A percentile compares a stretch with the other conserved stretches of the same genome.
phyloP scores from a whole-genome alignment of 1,284 basidiomycete species.

The Melampsora americana region DNA sequence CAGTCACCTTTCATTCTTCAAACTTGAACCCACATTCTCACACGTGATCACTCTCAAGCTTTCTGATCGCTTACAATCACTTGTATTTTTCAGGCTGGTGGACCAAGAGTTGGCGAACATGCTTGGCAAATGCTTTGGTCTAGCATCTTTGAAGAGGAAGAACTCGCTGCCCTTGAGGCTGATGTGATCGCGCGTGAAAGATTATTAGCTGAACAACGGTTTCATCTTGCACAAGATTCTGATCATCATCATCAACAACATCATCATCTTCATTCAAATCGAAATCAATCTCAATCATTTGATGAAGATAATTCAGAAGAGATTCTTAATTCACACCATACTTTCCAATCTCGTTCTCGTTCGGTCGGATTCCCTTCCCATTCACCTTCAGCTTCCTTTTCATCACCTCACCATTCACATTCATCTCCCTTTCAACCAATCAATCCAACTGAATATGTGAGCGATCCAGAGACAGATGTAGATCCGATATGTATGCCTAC shows the following conservation, averaged over 20 bases:
- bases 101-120: conserved; percentile 69
- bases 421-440: neutral
- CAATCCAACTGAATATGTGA: neutral
- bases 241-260: neutral
- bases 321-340: neutral
- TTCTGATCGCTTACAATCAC: neutral
- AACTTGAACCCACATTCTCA: neutral
- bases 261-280: conserved; percentile 1
- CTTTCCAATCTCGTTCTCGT: too few relatives aligned
- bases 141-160: conserved; percentile 66
- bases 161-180: conserved; percentile 58
- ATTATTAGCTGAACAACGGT: conserved; percentile 20
- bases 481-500: neutral
- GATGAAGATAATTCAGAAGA: conserved; percentile 4
- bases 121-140: conserved; percentile 78
- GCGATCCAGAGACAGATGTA: neutral
- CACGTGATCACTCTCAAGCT: neutral
- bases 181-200: conserved; percentile 54
- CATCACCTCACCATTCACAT: neutral
- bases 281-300: neutral
- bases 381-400: neutral
- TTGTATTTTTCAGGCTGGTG: conserved; percentile 59
- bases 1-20: neutral
- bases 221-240: conserved; percentile 19
- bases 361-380: too few relatives aligned